Percentiles rank a stretch among this genome's conserved stretches.
These are phyloP conservation scores for Cladorrhinum sp. DNA, from an alignment of 2,329 filamentous ascomycete species.

Conservation along the genomic window DNA sequence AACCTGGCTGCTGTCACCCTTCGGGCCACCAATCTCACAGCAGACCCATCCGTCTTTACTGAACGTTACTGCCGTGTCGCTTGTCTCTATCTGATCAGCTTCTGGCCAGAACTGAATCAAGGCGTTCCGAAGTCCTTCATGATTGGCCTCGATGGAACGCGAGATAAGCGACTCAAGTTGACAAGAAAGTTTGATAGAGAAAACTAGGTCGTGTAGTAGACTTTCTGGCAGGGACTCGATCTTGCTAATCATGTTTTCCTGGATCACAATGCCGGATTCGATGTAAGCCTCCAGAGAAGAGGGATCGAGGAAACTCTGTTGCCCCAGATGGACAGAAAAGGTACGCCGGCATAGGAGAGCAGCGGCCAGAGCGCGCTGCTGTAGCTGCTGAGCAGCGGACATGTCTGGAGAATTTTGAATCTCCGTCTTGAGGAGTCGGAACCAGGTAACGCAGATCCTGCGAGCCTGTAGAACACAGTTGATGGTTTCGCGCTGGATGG, in stretches of 20 bases:
- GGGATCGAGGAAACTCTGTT: conserved; percentile 20
- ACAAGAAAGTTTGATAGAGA: conserved; percentile 14
- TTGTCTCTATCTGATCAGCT: conserved; percentile 7
- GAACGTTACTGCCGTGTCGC: not conserved
- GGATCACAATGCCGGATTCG: conserved; percentile 31
- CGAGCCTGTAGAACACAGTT: conserved; percentile 9
- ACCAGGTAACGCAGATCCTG: conserved; percentile 14
- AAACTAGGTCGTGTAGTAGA: conserved; percentile 8
- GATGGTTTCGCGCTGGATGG: conserved; percentile 20
- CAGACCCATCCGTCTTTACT: conserved; percentile 7
- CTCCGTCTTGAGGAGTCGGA: conserved; percentile 14
- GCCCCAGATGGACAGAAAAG: conserved; percentile 31
- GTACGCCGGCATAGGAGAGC: conserved; percentile 38
- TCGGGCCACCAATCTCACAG: conserved; percentile 10
- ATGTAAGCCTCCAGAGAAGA: conserved; percentile 44
- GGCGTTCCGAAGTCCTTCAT: conserved; percentile 5
- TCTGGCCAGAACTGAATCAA: conserved; percentile 18
- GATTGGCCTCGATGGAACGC: not conserved
- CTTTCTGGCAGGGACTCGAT: conserved; percentile 8
- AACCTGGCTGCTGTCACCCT: conserved; percentile 6
- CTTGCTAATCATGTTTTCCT: conserved; percentile 18
- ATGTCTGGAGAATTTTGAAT: conserved; percentile 12
- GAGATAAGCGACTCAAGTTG: conserved; percentile 5
- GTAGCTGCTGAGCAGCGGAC: conserved; percentile 9
- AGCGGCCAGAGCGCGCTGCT: conserved; percentile 15